Evolutionary conservation across 2,329 filamentous ascomycete species (phyloP), one percentile per base, ranked within the genome.

Genomic region (Apiospora marii): DNA sequence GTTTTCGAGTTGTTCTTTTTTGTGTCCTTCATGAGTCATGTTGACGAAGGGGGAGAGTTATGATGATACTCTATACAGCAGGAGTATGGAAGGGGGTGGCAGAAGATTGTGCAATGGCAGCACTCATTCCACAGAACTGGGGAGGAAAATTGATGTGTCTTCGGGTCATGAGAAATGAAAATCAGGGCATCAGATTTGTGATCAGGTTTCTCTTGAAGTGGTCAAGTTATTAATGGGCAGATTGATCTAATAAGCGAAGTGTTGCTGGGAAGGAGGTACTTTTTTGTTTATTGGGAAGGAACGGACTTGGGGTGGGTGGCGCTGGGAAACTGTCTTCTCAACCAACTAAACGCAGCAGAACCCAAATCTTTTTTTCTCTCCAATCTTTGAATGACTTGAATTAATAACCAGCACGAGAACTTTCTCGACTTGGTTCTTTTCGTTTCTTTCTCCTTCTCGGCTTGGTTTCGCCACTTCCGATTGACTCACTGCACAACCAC

Each of bases 341-440:
- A 37, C 12, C 16, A 64, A 64, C 30, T n/a, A 19, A 27, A 53
- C 49, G 2, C 27, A 64, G 22, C 30, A 37, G 16, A 30, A 58
- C 51, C 19, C 19, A 30, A 22, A 58, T 16, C 19, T 16, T 27
- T 24, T 12, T 14, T 53, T 37, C 53, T 61, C 27, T 61, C 53
- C 34, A 22, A n/a, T 41, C 34, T 64, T 41, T 61, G 53, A 48
- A 48, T 48, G 46, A 61, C 34, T 22, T 37, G 27, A 61, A 10
- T 37, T 61, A 61, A 37, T 61, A 61, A 37, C 53, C 30, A 16
- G 4, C 16, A 13, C 12, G 30, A 64, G 58, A 22, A 64, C 58
- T n/a, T 41, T 64, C 30, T 64, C 58, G 34, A 64, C 4, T 41
- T 41, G 58, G 19, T 41, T 64, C 58, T 41, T 64, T 64, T 37